Base-by-base conservation (phyloP, 164 flowering plant genomes). In the Aristolochia fimbriata region DNA sequence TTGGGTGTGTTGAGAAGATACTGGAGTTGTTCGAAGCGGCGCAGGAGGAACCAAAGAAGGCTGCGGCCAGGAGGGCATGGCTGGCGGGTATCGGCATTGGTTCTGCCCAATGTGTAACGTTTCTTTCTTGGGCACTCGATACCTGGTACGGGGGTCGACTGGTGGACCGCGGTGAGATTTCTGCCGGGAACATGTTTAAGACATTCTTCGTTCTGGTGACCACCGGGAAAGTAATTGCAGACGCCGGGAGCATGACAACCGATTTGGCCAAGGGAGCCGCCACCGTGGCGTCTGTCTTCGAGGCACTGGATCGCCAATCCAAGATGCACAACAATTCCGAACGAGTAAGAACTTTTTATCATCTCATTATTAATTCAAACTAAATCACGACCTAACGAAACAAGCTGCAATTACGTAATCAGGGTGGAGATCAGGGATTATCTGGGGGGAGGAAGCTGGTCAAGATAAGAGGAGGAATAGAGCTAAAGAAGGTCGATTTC, bases 61-160 rank as follows among this genome's bases (percentile, higher is more conserved):
- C 62, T 58, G 65, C 52, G 23, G 24, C 37, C 19, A 68, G 58
- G 33, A 72, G 65, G 49, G 65, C 76, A 8, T 72, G 72, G 76
- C 30, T 51, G 41, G 76, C 76, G 2, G 76, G 72, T 15, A 15
- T 72, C 12, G 76, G 64, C 15, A 37, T 72, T 20, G 58, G 55
- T 16, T 25, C 53, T 15, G 53, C 70, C 17, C 76, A 72, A 23
- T 65, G 62, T 47, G 49, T 68, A 23, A 68, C 69, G 9, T 48
- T 72, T 19, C 48, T 64, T 2, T 53, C 57, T 6, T 41, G 56
- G 56, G 67, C 69, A 47, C n/a, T 72, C 59, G 51, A 48, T 22
- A 68, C 51, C 57, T 72, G 76, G 76, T 72, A 72, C 59, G 76
- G 76, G 46, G 76, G 72, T 9, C 33, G 45, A 52, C 64, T 72